Evolutionary conservation across 192 early-diverging fungal species (phyloP), one percentile per base, ranked within the genome.

Genomic region (Coemansia sp.): DNA sequence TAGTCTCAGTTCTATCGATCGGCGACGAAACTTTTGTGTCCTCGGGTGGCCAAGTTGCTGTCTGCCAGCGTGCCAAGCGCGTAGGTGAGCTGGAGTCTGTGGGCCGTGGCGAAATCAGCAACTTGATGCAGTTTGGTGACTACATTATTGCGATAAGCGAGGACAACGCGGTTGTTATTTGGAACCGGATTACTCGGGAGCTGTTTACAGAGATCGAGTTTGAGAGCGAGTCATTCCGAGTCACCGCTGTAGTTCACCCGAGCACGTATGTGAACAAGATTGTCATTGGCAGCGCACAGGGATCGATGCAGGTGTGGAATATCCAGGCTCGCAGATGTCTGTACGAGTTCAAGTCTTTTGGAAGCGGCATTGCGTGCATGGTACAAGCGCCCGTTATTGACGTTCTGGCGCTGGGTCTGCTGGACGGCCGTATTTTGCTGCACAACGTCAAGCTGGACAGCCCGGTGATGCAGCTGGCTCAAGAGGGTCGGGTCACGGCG

Each of bases 241-340:
- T 90, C 8, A 91, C 95, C 7, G 66, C 85, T 0, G 69, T 97
- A 11, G 80, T 98, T 45, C 98, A 99, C 66, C 98, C 98, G 25
- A 92, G 89, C 85, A 98, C 98, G 2, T 99, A 98, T 85, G 76
- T 99, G 36, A 98, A 99, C 87, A 99, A 99, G 78, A 85, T 99
- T 8, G 82, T 98, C 5, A 74, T 98, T 15, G 94, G 87, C 27
- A 94, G 92, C 70, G 86, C 84, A 14, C 88, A 98, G 73, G 96
- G 95, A 36, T 75, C 84, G 1, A 85, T 99, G 89, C 93, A 95
- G 82, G 85, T 99, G 64, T 99, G 94, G 94, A 99, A 99, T 78
- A 89, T 98, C 71, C 67, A 80, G 73, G 71, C 69, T 42, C 93
- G 91, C 59, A 87, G 86, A 32, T 78, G 92, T 70, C 72, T 97